phyloP scores from a whole-genome alignment of 495 filamentous ascomycete genomes.

The Cetradonia linearis region DNA sequence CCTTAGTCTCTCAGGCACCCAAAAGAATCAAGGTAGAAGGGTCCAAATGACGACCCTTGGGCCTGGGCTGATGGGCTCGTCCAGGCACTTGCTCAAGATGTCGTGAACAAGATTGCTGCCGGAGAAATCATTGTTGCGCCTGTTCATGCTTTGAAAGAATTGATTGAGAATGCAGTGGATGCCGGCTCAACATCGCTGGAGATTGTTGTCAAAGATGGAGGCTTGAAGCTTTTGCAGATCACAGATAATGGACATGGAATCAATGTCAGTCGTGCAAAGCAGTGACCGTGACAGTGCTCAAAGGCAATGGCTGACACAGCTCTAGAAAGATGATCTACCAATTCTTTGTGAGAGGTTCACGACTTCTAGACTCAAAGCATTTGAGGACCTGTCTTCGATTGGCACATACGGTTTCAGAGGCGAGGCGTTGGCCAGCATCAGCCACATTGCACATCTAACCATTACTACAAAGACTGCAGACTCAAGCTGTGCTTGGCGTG shows the following conservation, averaged over 20 bases:
- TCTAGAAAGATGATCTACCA: slow-evolving; percentile 74
- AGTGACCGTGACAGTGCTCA: not conserved
- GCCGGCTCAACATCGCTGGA: slow-evolving; percentile 88
- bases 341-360: slow-evolving; percentile 97
- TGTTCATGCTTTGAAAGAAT: slow-evolving; percentile 91
- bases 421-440: slow-evolving; percentile 95
- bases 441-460: slow-evolving; percentile 91
- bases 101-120: slow-evolving; percentile 99
- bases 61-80: slow-evolving; percentile 14
- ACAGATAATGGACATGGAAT: slow-evolving; percentile 98
- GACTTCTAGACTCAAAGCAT: slow-evolving; percentile 88
- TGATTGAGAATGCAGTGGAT: slow-evolving; percentile 97
- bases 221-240: slow-evolving; percentile 93
- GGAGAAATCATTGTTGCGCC: slow-evolving; percentile 98
- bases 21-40: slow-evolving; percentile 54
- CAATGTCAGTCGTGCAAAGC: slow-evolving; percentile 48
- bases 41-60: not conserved
- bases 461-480: slow-evolving; percentile 90
- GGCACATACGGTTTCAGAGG: slow-evolving; percentile 95
- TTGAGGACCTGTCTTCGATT: slow-evolving; percentile 87
- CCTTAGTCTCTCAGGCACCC: slow-evolving; percentile 36
- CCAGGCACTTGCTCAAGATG: slow-evolving; percentile 84
- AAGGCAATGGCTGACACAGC: slow-evolving; percentile 3
- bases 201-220: slow-evolving; percentile 88
- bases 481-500: slow-evolving; percentile 81